These are phyloP conservation scores for Pholiota microspora DNA, from an alignment of 768 basidiomycete genomes.

Conservation along the genomic window DNA sequence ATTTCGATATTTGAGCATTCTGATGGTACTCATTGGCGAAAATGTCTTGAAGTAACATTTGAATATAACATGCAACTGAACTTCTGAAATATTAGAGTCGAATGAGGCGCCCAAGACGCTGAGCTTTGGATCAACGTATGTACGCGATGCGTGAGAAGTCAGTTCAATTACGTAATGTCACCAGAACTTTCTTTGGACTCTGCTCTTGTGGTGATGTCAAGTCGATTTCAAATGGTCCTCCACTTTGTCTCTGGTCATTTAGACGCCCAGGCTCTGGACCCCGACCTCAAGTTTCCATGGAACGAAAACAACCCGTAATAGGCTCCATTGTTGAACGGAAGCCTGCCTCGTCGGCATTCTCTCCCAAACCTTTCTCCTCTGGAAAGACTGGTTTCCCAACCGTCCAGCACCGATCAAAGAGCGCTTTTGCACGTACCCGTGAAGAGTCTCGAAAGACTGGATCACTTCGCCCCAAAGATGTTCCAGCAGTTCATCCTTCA, in stretches of 20 bases:
- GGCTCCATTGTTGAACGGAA: constrained; percentile 52
- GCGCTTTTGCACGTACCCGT: constrained; percentile 54
- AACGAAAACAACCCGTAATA: constrained; percentile 24
- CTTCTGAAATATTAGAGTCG: too few species aligned
- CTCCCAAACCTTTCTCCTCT: constrained; percentile 26
- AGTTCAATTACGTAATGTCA: constrained; percentile 24
- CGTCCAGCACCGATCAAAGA: constrained; percentile 63
- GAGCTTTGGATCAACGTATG: too few species aligned
- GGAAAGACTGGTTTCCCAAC: constrained; percentile 56
- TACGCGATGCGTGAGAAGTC: too few species aligned
- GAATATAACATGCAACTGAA: too few species aligned
- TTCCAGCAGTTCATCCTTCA: constrained; percentile 24
- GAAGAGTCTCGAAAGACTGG: constrained; percentile 32
- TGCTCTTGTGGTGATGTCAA: not conserved
- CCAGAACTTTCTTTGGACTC: constrained; percentile 16
- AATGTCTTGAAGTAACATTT: too few species aligned
- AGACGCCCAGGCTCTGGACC: not conserved
- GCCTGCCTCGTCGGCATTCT: constrained; percentile 20
- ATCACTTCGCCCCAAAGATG: constrained; percentile 20
- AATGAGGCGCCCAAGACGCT: too few species aligned
- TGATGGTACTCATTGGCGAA: too few species aligned
- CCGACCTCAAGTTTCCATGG: constrained; percentile 13
- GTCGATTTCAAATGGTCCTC: constrained; percentile 2
- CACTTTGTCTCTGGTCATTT: not conserved
- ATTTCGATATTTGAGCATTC: too few species aligned